A percentile compares a stretch with the other conserved stretches of the same genome.
phyloP scores from a whole-genome alignment of 225 moss, liverwort and hornwort genomes.

The Ulota crispa region DNA sequence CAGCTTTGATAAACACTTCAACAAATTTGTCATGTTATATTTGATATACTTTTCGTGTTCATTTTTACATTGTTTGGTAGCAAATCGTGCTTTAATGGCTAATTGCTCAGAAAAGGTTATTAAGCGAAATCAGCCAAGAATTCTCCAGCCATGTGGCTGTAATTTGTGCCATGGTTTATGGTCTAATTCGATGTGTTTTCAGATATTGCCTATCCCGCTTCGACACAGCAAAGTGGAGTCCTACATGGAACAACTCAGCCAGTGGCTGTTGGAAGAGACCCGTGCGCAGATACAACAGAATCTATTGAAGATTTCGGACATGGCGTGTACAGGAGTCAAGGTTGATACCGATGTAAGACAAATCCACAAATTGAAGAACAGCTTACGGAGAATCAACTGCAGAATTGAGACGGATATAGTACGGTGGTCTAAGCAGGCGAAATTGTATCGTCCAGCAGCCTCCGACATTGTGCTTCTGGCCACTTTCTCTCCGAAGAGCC shows the following conservation, averaged over 20 bases:
- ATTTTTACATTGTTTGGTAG: background rate
- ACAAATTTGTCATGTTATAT: background rate
- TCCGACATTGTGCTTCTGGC: conserved; percentile 56
- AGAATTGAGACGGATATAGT: conserved; percentile 14
- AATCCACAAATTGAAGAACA: conserved; percentile 38
- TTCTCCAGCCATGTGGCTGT: background rate
- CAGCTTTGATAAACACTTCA: background rate
- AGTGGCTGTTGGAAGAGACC: conserved; percentile 62
- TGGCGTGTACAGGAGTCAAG: conserved; percentile 40
- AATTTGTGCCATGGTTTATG: background rate
- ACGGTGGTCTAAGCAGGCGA: conserved; percentile 28
- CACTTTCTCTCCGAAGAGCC: conserved; percentile 38
- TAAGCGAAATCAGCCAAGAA: background rate
- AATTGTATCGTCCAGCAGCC: conserved; percentile 45
- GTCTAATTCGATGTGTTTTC: background rate
- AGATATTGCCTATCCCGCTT: conserved; percentile 49
- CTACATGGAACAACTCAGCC: conserved; percentile 50
- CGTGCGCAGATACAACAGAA: conserved; percentile 56
- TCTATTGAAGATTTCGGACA: conserved; percentile 47
- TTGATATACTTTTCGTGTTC: background rate
- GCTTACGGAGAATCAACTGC: conserved; percentile 47
- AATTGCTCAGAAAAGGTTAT: background rate
- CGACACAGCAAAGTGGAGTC: conserved; percentile 39
- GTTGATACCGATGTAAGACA: conserved; percentile 33
- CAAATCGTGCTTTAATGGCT: background rate